Evolutionary conservation across 805 yeast genomes (phyloP).

Genomic region (Sugiyamaella chiloensis): DNA sequence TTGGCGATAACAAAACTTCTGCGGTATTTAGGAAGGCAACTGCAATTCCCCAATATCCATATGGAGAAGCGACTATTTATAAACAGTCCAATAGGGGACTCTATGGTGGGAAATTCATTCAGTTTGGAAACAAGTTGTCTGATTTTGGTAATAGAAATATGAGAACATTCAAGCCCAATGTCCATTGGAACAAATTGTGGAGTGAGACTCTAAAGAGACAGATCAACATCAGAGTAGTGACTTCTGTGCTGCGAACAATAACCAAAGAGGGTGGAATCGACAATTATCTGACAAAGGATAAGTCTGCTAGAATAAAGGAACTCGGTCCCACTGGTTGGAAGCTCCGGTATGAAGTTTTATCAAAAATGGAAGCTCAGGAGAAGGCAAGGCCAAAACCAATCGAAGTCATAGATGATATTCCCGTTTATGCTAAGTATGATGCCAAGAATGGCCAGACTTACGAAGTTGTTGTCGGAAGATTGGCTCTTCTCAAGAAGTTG

Average conservation of each 20-base stretch:
- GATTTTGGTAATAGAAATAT: constrained; percentile 72
- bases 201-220: constrained; percentile 67
- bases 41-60: constrained; percentile 64
- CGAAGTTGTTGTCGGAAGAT: constrained; percentile 59
- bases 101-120: constrained; percentile 83
- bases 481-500: constrained; percentile 49
- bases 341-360: constrained; percentile 70
- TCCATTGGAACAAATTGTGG: constrained; percentile 73
- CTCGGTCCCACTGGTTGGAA: constrained; percentile 92
- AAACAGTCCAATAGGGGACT: constrained; percentile 86
- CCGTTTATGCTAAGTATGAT: constrained; percentile 51
- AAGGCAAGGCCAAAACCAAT: constrained; percentile 40
- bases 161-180: constrained; percentile 78
- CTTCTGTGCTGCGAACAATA: constrained; percentile 81
- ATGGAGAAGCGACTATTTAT: constrained; percentile 72
- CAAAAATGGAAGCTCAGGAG: constrained; percentile 39
- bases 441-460: constrained; percentile 42
- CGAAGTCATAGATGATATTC: constrained; percentile 29
- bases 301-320: constrained; percentile 85
- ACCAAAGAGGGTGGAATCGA: constrained; percentile 95
- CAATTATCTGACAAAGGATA: constrained; percentile 79
- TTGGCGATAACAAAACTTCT: constrained; percentile 46
- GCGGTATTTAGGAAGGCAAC: constrained; percentile 26
- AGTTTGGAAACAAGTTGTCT: constrained; percentile 72
- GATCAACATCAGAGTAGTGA: constrained; percentile 60